Evolutionary conservation across 2,329 filamentous ascomycete species (phyloP).

Genomic region (Gyromitra esculenta): DNA sequence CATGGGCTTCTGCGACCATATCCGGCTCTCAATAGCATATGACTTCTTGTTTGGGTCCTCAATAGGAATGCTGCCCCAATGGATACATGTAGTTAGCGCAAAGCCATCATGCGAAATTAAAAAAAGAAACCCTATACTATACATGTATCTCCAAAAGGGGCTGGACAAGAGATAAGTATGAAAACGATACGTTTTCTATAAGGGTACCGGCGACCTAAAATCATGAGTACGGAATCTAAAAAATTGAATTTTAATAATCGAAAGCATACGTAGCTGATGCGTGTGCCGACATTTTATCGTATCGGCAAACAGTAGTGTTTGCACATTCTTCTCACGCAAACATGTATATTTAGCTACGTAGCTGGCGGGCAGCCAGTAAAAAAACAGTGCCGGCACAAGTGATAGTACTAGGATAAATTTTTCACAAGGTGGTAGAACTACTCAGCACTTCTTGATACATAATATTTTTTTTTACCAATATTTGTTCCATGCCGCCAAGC

Average conservation of each 20-base stretch:
- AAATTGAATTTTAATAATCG: neutral
- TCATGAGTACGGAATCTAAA: neutral
- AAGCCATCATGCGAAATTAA: conserved; percentile 16
- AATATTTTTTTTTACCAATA: neutral
- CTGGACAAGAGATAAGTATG: neutral
- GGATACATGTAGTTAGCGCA: conserved; percentile 20
- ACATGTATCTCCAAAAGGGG: neutral
- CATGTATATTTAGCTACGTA: neutral
- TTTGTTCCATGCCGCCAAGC: conserved; percentile 22
- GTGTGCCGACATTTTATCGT: neutral
- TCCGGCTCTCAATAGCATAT: conserved; percentile 44
- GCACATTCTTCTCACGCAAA: neutral
- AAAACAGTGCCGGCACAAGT: neutral
- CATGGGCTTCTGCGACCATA: conserved; percentile 17
- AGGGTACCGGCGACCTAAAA: neutral
- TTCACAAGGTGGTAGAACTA: neutral
- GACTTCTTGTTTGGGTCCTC: conserved; percentile 43
- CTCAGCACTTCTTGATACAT: neutral
- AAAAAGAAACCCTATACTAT: neutral
- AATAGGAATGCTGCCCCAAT: conserved; percentile 42
- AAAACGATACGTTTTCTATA: neutral
- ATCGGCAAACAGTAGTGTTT: neutral
- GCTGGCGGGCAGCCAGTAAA: neutral
- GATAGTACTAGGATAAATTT: neutral
- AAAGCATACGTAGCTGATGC: neutral